These are phyloP conservation scores for Leptographium galeiforme DNA, from an alignment of 2,329 filamentous ascomycete species.

Conservation along the genomic window DNA sequence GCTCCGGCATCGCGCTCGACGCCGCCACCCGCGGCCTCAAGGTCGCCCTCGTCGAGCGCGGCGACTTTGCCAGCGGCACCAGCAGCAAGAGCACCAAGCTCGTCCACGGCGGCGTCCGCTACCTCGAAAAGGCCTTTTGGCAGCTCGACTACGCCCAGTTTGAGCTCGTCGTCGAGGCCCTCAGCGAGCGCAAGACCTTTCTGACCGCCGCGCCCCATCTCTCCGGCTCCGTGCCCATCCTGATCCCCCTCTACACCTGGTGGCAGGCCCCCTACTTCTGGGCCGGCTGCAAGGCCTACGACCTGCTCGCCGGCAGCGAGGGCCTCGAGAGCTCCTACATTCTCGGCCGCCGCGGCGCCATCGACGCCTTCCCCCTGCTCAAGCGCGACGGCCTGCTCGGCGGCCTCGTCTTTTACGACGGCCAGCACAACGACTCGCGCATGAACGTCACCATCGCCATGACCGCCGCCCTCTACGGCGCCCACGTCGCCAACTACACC, in stretches of 20 bases:
- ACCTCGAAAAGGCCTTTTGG: slow-evolving; percentile 76
- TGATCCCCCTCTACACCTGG: slow-evolving; percentile 70
- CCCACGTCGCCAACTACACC: slow-evolving; percentile 67
- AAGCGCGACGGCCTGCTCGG: slow-evolving; percentile 60
- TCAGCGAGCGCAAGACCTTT: slow-evolving; percentile 72
- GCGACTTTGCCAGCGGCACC: slow-evolving; percentile 70
- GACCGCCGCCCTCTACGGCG: slow-evolving; percentile 68
- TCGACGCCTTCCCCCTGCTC: slow-evolving; percentile 68
- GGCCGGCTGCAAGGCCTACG: slow-evolving; percentile 62
- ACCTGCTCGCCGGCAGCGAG: slow-evolving; percentile 66
- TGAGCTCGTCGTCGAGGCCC: slow-evolving; percentile 64
- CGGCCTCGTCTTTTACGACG: slow-evolving; percentile 75
- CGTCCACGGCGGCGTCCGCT: slow-evolving; percentile 75
- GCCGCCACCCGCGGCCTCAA: slow-evolving; percentile 66
- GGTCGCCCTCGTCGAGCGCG: slow-evolving; percentile 68
- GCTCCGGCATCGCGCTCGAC: slow-evolving; percentile 67
- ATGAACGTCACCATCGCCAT: slow-evolving; percentile 77
- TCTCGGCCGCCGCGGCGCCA: slow-evolving; percentile 61
- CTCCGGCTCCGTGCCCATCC: slow-evolving; percentile 67
- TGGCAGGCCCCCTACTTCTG: slow-evolving; percentile 69
- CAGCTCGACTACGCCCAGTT: slow-evolving; percentile 77
- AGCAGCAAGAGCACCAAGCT: slow-evolving; percentile 81
- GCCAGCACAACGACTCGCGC: slow-evolving; percentile 73
- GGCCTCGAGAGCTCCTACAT: slow-evolving; percentile 79
- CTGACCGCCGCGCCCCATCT: slow-evolving; percentile 72